Conservation (phyloP, 2,329 filamentous ascomycete species). For the Calcarisporium arbuscula region DNA sequence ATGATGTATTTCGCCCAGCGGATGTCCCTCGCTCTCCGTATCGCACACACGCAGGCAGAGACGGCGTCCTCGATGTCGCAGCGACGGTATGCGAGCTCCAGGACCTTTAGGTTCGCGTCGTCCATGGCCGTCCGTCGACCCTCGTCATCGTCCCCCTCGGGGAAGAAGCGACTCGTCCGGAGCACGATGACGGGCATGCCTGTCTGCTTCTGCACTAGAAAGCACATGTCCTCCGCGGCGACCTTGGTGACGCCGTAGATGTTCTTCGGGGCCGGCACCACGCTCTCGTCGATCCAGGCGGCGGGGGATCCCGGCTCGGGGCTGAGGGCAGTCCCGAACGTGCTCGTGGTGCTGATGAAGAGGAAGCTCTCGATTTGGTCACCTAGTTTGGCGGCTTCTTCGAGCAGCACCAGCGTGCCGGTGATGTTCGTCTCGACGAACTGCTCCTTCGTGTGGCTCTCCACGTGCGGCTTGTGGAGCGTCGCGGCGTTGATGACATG, state of each 20-base stretch:
- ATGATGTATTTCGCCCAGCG: conserved; percentile 36
- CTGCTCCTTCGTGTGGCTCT: conserved; percentile 34
- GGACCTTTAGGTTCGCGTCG: conserved; percentile 40
- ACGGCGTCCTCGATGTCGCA: conserved; percentile 39
- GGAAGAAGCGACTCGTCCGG: conserved; percentile 43
- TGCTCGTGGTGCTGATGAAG: conserved; percentile 40
- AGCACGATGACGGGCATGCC: conserved; percentile 35
- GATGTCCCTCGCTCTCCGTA: conserved; percentile 24
- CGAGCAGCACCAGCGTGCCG: conserved; percentile 35
- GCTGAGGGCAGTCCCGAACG: conserved; percentile 34
- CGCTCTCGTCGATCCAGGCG: conserved; percentile 37
- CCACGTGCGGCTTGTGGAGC: conserved; percentile 41
- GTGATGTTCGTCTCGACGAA: conserved; percentile 40
- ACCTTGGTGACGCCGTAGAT: conserved; percentile 43
- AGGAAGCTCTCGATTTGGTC: conserved; percentile 30
- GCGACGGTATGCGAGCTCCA: conserved; percentile 40
- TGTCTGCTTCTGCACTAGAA: conserved; percentile 31
- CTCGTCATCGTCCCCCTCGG: conserved; percentile 39
- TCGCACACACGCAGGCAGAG: conserved; percentile 30
- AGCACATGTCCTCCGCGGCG: conserved; percentile 42
- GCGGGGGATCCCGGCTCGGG: conserved; percentile 29
- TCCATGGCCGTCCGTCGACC: conserved; percentile 26
- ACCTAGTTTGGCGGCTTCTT: conserved; percentile 25
- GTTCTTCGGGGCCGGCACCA: conserved; percentile 37
- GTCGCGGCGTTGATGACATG: conserved; percentile 40